These are phyloP conservation scores for Trichoderma citrinoviride DNA, from an alignment of 2,329 filamentous ascomycete species.

Conservation along the genomic window DNA sequence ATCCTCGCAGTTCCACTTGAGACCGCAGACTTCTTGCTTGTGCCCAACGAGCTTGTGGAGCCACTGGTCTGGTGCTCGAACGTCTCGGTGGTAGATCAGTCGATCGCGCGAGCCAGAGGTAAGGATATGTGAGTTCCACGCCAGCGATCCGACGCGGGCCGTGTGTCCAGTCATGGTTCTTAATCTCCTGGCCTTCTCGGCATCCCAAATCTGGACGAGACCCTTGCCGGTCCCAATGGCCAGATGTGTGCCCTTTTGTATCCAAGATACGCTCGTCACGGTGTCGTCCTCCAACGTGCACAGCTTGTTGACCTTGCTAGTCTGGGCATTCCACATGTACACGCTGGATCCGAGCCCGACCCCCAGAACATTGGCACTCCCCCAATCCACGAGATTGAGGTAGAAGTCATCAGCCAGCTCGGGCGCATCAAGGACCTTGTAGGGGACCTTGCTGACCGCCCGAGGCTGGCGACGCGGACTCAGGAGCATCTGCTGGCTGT, in stretches of 20 bases:
- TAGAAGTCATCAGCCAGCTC: constrained; percentile 98
- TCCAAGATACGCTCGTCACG: constrained; percentile 97
- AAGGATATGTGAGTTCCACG: constrained; percentile 97
- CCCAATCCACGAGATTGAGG: constrained; percentile 96
- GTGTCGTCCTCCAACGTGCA: constrained; percentile 91
- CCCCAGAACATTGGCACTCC: constrained; percentile 87
- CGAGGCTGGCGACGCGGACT: constrained; percentile 85
- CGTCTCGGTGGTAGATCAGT: constrained; percentile 91
- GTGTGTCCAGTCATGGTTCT: constrained; percentile 97
- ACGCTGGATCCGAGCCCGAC: constrained; percentile 91
- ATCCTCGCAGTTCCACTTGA: constrained; percentile 97
- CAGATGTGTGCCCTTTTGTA: constrained; percentile 93
- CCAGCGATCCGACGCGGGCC: constrained; percentile 85
- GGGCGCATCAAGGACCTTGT: constrained; percentile 94
- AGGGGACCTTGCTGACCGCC: constrained; percentile 92
- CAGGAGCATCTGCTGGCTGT: constrained; percentile 89
- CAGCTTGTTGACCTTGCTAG: constrained; percentile 86
- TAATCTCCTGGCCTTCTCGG: constrained; percentile 76
- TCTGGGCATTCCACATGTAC: constrained; percentile 97
- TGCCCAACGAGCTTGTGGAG: constrained; percentile 84
- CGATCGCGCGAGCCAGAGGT: constrained; percentile 93
- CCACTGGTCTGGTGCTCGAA: constrained; percentile 88
- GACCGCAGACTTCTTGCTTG: constrained; percentile 95
- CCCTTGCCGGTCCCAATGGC: constrained; percentile 94
- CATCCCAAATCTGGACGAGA: constrained; percentile 96